Evolutionary conservation across 2,329 filamentous ascomycete genomes (phyloP).

Genomic region (Didymella arachidicola): DNA sequence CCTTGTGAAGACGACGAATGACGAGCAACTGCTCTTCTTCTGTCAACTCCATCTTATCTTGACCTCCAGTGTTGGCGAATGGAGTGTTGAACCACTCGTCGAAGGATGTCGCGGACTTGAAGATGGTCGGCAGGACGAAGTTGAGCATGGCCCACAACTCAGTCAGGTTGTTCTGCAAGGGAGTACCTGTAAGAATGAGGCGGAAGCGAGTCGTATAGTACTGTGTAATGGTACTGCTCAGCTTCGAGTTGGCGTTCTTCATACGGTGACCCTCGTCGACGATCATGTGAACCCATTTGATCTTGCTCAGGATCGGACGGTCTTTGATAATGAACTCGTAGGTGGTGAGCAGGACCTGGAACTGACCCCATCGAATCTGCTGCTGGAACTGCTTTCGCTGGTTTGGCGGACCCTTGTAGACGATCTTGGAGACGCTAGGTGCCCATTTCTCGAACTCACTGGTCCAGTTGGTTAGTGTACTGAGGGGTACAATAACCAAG

Average conservation of each 20-base stretch:
- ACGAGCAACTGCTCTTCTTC: slow-evolving; percentile 99
- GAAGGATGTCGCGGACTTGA: slow-evolving; percentile 98
- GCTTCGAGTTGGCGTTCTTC: slow-evolving; percentile 97
- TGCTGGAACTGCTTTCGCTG: slow-evolving; percentile 89
- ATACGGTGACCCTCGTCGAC: slow-evolving; percentile 99
- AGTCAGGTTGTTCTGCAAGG: slow-evolving; percentile 93
- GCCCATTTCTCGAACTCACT: slow-evolving; percentile 99
- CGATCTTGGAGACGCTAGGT: slow-evolving; percentile 81
- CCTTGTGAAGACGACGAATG: slow-evolving; percentile 97
- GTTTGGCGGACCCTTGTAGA: slow-evolving; percentile 95
- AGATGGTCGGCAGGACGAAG: slow-evolving; percentile 97
- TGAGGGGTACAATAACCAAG: slow-evolving; percentile 94
- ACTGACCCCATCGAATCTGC: slow-evolving; percentile 90
- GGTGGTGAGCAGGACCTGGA: slow-evolving; percentile 95
- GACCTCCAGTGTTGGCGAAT: slow-evolving; percentile 95
- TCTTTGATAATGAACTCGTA: slow-evolving; percentile 99
- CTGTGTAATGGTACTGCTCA: slow-evolving; percentile 90
- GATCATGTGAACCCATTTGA: slow-evolving; percentile 99
- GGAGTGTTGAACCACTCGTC: slow-evolving; percentile 99
- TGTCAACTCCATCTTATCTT: slow-evolving; percentile 98
- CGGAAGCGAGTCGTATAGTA: slow-evolving; percentile 97
- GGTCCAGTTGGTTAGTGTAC: slow-evolving; percentile 98
- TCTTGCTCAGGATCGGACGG: slow-evolving; percentile 90
- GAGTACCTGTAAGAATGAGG: slow-evolving; percentile 95
- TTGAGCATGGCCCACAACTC: slow-evolving; percentile 98